phyloP scores from a whole-genome alignment of 371 early-diverging fungal species.

The Parasitella parasitica region DNA sequence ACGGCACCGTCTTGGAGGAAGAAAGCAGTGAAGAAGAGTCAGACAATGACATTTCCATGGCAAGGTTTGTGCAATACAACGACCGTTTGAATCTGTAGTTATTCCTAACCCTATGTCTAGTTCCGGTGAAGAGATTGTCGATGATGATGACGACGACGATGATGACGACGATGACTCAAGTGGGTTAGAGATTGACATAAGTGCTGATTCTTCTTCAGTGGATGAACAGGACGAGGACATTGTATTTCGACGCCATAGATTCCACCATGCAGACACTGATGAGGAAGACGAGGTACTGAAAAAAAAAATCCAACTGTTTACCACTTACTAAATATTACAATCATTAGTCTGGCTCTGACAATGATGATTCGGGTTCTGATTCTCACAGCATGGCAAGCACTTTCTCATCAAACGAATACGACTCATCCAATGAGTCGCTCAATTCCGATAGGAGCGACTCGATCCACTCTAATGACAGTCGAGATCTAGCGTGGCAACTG shows the following conservation, averaged over 20 bases:
- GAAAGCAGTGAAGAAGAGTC: constrained; percentile 3
- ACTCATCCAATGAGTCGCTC: constrained; percentile 10
- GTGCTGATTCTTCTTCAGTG: constrained; percentile 20
- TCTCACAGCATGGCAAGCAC: neutral
- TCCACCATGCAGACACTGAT: constrained; percentile 23
- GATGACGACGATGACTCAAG: neutral
- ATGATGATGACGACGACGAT: neutral
- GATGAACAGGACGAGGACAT: constrained; percentile 22
- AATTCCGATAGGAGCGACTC: constrained; percentile 20
- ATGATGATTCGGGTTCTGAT: neutral
- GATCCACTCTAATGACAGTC: constrained; percentile 9
- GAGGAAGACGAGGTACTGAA: constrained; percentile 11
- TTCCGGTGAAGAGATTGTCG: constrained; percentile 14
- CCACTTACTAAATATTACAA: neutral
- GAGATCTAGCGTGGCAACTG: constrained; percentile 18
- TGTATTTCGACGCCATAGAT: constrained; percentile 17
- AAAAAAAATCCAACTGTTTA: neutral
- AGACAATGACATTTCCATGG: constrained; percentile 31
- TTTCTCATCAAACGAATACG: constrained; percentile 11
- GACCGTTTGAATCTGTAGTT: neutral
- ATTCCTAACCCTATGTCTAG: neutral
- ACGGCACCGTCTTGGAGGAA: constrained; percentile 24
- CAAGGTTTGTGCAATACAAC: neutral
- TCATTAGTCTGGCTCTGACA: neutral
- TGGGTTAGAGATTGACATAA: constrained; percentile 16